Evolutionary conservation across 768 basidiomycete species (phyloP).

Genomic region (Kwoniella sp.): DNA sequence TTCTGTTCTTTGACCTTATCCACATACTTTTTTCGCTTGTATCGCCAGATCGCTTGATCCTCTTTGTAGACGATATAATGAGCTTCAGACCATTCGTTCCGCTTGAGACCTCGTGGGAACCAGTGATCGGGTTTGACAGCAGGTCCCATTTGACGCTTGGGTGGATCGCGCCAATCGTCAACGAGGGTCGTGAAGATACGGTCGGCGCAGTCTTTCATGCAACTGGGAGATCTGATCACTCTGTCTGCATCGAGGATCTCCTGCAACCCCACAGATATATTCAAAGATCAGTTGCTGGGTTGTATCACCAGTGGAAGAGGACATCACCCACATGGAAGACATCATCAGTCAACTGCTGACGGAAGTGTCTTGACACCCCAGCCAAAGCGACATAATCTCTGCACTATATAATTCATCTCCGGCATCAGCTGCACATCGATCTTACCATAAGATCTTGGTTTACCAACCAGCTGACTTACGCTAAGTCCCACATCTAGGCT

Average conservation of each 20-base stretch:
- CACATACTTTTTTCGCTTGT: not conserved
- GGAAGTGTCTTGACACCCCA: slow-evolving; percentile 28
- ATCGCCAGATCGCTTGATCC: slow-evolving; percentile 21
- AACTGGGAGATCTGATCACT: not conserved
- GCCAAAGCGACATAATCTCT: slow-evolving; percentile 38
- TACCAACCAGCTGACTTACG: slow-evolving; percentile 5
- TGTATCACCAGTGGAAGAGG: too few relatives aligned
- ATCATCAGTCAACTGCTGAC: slow-evolving; percentile 22
- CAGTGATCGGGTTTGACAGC: slow-evolving; percentile 2
- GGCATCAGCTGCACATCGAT: not conserved
- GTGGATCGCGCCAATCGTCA: slow-evolving; percentile 3
- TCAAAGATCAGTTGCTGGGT: too few relatives aligned
- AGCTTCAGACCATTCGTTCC: slow-evolving; percentile 25
- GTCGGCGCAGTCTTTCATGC: not conserved
- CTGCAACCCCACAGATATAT: not conserved
- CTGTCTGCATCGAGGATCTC: not conserved
- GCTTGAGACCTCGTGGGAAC: slow-evolving; percentile 18
- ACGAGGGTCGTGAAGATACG: slow-evolving; percentile 2
- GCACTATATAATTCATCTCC: slow-evolving; percentile 9
- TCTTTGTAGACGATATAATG: slow-evolving; percentile 33
- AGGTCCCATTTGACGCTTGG: slow-evolving; percentile 1
- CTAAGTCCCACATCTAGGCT: slow-evolving; percentile 11
- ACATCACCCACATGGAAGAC: slow-evolving; percentile 29
- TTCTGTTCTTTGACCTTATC: not conserved
- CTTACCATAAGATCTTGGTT: not conserved